Percentiles rank a stretch among this genome's conserved stretches.
These are phyloP conservation scores for Exophiala sp. DNA, from an alignment of 2,329 filamentous ascomycete species.

Conservation along the genomic window DNA sequence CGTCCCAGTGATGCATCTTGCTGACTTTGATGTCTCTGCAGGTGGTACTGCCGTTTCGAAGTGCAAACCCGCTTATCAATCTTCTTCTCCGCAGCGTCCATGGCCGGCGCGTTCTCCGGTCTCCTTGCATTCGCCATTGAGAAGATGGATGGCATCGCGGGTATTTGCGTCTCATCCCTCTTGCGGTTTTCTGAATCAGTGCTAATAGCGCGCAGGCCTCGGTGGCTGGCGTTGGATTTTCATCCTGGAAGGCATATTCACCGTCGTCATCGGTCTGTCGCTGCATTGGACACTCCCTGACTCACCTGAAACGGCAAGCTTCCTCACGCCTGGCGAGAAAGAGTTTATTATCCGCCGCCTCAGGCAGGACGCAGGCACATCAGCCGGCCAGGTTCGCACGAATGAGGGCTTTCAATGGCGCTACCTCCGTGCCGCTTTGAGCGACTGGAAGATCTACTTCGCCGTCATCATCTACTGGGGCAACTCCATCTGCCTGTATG, in stretches of 20 bases:
- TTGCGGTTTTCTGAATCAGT: not conserved
- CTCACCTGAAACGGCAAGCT: slow-evolving; percentile 42
- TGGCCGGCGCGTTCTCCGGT: slow-evolving; percentile 52
- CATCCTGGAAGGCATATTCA: slow-evolving; percentile 47
- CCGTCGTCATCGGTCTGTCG: slow-evolving; percentile 39
- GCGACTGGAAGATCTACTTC: slow-evolving; percentile 24
- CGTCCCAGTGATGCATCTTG: not conserved
- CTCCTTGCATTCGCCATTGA: slow-evolving; percentile 50
- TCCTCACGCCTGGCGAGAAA: slow-evolving; percentile 40
- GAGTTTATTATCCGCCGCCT: slow-evolving; percentile 38
- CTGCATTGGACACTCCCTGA: slow-evolving; percentile 44
- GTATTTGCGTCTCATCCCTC: slow-evolving; percentile 41
- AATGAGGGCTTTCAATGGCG: slow-evolving; percentile 26
- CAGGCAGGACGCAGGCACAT: slow-evolving; percentile 26
- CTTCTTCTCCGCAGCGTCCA: slow-evolving; percentile 45
- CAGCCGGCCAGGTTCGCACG: slow-evolving; percentile 17
- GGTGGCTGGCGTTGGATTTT: slow-evolving; percentile 48
- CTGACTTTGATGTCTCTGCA: slow-evolving; percentile 14
- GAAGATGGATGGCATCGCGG: slow-evolving; percentile 49
- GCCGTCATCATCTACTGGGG: slow-evolving; percentile 23
- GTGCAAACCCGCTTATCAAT: slow-evolving; percentile 43
- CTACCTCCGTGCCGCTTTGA: slow-evolving; percentile 11
- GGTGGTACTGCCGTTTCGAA: slow-evolving; percentile 45
- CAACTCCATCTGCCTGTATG: slow-evolving; percentile 16
- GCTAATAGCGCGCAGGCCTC: not conserved